Conservation (phyloP, 805 yeast genomes). For the Priceomyces medius region DNA sequence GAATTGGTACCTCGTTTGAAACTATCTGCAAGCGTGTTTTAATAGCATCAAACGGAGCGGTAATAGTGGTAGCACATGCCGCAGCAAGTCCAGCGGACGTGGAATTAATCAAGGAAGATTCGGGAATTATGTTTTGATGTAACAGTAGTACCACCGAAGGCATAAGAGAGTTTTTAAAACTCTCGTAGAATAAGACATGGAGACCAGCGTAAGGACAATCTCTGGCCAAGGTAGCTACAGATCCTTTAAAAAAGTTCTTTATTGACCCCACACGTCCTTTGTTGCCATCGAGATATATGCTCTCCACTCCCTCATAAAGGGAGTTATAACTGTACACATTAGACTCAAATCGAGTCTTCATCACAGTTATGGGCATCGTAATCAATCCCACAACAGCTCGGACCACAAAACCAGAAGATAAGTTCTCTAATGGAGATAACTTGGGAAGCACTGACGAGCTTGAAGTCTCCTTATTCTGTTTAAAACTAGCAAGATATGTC, state of each 20-base stretch:
- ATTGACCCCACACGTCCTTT: slow-evolving; percentile 33
- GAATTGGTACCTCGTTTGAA: slow-evolving; percentile 9
- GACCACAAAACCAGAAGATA: slow-evolving; percentile 73
- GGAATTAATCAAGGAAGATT: slow-evolving; percentile 63
- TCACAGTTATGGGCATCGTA: slow-evolving; percentile 92
- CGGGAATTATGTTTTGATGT: slow-evolving; percentile 14
- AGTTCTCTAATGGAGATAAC: slow-evolving; percentile 65
- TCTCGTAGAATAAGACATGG: slow-evolving; percentile 82
- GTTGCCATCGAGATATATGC: slow-evolving; percentile 45
- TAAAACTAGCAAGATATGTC: slow-evolving; percentile 41
- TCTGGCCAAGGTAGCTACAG: slow-evolving; percentile 79
- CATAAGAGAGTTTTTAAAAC: slow-evolving; percentile 54
- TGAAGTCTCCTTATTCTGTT: slow-evolving; percentile 6
- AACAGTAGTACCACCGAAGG: slow-evolving; percentile 34
- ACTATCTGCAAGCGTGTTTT: slow-evolving; percentile 87
- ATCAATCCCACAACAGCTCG: slow-evolving; percentile 79
- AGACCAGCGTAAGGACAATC: slow-evolving; percentile 98
- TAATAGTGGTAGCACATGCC: slow-evolving; percentile 71
- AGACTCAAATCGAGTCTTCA: slow-evolving; percentile 89
- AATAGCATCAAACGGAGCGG: slow-evolving; percentile 94
- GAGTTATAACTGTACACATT: slow-evolving; percentile 69
- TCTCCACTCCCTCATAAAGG: slow-evolving; percentile 55
- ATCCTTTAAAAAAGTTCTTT: slow-evolving; percentile 80
- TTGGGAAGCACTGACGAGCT: slow-evolving; percentile 54
- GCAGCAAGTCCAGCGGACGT: slow-evolving; percentile 80